Percentiles rank a stretch among this genome's conserved stretches.
Evolutionary conservation across 169 alveolate genomes (phyloP).

Genomic region (Condylostoma magnum): DNA sequence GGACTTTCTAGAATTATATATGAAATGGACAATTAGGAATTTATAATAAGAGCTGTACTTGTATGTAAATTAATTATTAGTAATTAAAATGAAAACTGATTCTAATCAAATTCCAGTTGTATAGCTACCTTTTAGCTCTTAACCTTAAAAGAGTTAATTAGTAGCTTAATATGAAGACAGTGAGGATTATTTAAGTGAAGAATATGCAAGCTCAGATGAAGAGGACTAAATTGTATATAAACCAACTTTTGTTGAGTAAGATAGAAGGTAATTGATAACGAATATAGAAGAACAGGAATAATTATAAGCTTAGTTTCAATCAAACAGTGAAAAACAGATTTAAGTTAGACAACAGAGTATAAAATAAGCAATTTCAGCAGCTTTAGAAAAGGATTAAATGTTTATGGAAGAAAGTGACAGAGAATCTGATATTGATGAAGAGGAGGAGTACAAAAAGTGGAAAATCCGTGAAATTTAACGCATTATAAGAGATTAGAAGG

Average conservation of each 20-base stretch:
- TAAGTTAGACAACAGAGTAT: background rate
- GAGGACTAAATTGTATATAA: too few species aligned
- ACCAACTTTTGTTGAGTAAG: background rate
- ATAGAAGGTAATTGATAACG: background rate
- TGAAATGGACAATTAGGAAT: too few species aligned
- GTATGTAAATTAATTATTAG: too few species aligned
- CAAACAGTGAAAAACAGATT: background rate
- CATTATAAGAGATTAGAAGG: conserved; percentile 59
- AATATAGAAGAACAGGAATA: background rate
- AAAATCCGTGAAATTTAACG: conserved; percentile 69
- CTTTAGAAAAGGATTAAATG: background rate
- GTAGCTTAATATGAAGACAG: too few species aligned
- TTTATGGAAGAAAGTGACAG: conserved; percentile 28
- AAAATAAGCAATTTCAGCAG: conserved; percentile 10
- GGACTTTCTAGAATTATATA: too few species aligned
- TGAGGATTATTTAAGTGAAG: too few species aligned
- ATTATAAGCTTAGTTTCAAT: background rate
- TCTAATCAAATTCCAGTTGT: too few species aligned
- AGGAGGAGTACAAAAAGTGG: conserved; percentile 63
- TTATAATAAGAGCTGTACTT: too few species aligned
- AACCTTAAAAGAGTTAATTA: too few species aligned
- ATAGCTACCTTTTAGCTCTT: too few species aligned
- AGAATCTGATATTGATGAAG: conserved; percentile 7
- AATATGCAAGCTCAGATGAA: too few species aligned
- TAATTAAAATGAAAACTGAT: too few species aligned